Conservation (phyloP, 495 filamentous ascomycete species). For the Friedmanniomyces simplex region DNA sequence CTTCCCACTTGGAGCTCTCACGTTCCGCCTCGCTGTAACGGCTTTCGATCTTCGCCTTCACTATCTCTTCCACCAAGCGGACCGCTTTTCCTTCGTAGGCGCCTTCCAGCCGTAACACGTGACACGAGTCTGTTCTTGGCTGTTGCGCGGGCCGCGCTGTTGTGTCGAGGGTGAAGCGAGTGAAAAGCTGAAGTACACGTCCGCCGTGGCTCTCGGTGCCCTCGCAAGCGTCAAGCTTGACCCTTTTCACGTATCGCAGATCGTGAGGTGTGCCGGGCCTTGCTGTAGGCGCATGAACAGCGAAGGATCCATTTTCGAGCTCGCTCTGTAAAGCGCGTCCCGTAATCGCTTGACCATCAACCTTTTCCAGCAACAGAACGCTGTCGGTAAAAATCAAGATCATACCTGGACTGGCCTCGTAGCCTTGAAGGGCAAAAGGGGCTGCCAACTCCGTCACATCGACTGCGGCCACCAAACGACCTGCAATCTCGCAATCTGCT, state of each 20-base stretch:
- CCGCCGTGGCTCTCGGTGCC: slow-evolving; percentile 46
- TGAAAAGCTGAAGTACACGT: slow-evolving; percentile 57
- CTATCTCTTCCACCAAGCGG: slow-evolving; percentile 74
- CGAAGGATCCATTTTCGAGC: slow-evolving; percentile 6
- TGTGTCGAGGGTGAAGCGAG: slow-evolving; percentile 2
- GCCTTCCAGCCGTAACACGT: slow-evolving; percentile 56
- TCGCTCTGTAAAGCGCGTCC: slow-evolving; percentile 74
- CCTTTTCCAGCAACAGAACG: slow-evolving; percentile 64
- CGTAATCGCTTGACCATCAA: slow-evolving; percentile 47
- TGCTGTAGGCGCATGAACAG: slow-evolving; percentile 11
- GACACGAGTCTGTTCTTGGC: slow-evolving; percentile 17
- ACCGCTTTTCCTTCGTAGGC: slow-evolving; percentile 69
- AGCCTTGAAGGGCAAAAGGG: slow-evolving; percentile 49
- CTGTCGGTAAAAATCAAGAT: slow-evolving; percentile 78
- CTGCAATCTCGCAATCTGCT: slow-evolving; percentile 53
- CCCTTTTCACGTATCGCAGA: slow-evolving; percentile 62
- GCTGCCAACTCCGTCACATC: slow-evolving; percentile 70
- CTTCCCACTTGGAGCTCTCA: slow-evolving; percentile 67
- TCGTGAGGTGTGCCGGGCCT: slow-evolving; percentile 44
- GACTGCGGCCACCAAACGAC: slow-evolving; percentile 72
- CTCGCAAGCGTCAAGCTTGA: slow-evolving; percentile 41
- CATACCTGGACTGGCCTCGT: slow-evolving; percentile 40
- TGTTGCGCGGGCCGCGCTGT: neutral
- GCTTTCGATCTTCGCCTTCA: slow-evolving; percentile 75
- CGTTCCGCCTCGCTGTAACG: slow-evolving; percentile 69